phyloP scores from a whole-genome alignment of 192 early-diverging fungal species.

The Tieghemiomyces parasiticus region DNA sequence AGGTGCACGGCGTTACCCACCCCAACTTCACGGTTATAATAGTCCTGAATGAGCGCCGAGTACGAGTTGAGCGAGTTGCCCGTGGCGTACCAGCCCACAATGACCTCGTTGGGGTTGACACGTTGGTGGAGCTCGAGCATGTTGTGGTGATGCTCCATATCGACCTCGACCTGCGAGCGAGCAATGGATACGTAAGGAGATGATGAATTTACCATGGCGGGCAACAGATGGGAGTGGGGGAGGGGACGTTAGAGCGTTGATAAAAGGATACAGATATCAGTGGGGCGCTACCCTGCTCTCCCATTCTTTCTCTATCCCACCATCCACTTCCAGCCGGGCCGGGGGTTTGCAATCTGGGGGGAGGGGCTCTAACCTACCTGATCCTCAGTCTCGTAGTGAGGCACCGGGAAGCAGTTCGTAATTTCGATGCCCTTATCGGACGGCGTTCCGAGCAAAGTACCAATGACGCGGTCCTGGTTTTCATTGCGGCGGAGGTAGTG shows the following conservation, averaged over 20 bases:
- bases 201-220: too few relatives aligned
- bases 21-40: constrained; percentile 57
- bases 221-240: too few relatives aligned
- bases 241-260: too few relatives aligned
- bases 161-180: constrained; percentile 50
- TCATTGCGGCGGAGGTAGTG: constrained; percentile 79
- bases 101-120: constrained; percentile 75
- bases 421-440: constrained; percentile 80
- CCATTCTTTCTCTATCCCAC: too few relatives aligned
- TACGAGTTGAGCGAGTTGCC: constrained; percentile 44
- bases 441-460: constrained; percentile 76
- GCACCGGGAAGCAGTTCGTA: constrained; percentile 72
- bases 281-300: too few relatives aligned
- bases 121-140: constrained; percentile 83
- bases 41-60: constrained; percentile 60
- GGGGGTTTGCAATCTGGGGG: too few relatives aligned
- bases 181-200: too few relatives aligned
- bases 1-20: constrained; percentile 58
- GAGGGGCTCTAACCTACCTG: constrained; percentile 32
- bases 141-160: constrained; percentile 74
- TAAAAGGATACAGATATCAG: too few relatives aligned
- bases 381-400: constrained; percentile 60
- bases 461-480: constrained; percentile 70
- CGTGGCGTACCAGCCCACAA: constrained; percentile 90
- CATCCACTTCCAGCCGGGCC: too few relatives aligned